phyloP scores from a whole-genome alignment of 2,329 filamentous ascomycete species.

The Alternaria sp. region DNA sequence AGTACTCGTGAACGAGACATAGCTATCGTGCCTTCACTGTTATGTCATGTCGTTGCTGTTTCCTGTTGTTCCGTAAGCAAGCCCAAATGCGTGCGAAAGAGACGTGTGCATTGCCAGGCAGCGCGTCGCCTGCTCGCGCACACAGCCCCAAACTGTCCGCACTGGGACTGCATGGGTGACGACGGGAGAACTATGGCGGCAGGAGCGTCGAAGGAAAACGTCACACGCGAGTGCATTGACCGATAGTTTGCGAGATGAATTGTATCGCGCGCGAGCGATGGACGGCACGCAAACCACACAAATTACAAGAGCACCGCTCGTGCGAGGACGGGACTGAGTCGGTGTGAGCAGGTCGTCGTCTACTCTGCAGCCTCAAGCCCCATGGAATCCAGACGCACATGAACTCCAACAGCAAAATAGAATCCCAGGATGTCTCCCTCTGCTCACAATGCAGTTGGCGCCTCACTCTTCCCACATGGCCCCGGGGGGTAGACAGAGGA shows the following conservation, averaged over 20 bases:
- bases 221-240: neutral
- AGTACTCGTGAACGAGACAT: neutral
- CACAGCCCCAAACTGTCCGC: slow-evolving; percentile 10
- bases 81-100: neutral
- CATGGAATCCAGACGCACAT: neutral
- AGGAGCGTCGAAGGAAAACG: slow-evolving; percentile 1
- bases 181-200: neutral
- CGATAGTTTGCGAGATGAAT: neutral
- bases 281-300: neutral
- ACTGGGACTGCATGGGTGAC: neutral
- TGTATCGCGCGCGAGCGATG: neutral
- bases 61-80: neutral
- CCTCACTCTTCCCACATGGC: neutral
- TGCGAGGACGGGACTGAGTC: neutral
- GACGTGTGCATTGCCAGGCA: slow-evolving; percentile 3
- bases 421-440: neutral
- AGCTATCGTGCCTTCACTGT: neutral
- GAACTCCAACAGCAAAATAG: neutral
- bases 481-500: neutral
- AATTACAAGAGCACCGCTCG: neutral
- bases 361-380: neutral
- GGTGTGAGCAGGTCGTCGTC: neutral
- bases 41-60: slow-evolving; percentile 2
- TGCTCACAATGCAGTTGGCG: neutral
- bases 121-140: neutral